A percentile compares a stretch with the other conserved stretches of the same genome.
Evolutionary conservation across 2,329 filamentous ascomycete genomes (phyloP).

Genomic region (Pyrenophora seminiperda): DNA sequence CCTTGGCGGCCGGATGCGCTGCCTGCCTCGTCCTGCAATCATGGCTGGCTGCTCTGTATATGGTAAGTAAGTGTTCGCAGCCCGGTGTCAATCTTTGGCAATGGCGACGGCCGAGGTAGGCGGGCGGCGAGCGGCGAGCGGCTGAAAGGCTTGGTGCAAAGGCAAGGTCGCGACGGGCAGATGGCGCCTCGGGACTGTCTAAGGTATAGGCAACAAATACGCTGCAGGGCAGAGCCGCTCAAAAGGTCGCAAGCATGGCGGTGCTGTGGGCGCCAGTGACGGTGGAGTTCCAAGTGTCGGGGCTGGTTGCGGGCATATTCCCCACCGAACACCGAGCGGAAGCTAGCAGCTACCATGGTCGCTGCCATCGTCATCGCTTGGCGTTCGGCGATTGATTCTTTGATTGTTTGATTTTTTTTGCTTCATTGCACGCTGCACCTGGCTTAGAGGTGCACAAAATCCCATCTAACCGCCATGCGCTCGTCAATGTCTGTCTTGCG

Average conservation of each 20-base stretch:
- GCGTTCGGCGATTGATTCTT: slow-evolving; percentile 15
- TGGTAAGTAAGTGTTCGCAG: background rate
- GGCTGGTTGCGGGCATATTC: slow-evolving; percentile 8
- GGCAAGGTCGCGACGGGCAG: background rate
- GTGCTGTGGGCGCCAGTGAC: slow-evolving; percentile 1
- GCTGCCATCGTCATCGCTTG: slow-evolving; percentile 24
- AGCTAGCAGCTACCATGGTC: too few species aligned
- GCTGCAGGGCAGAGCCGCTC: background rate
- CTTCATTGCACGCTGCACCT: slow-evolving; percentile 10
- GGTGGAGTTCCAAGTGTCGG: background rate
- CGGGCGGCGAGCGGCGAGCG: background rate
- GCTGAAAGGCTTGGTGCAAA: background rate
- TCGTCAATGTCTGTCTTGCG: slow-evolving; percentile 32
- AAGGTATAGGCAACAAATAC: background rate
- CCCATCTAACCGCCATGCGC: slow-evolving; percentile 25
- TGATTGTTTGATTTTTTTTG: slow-evolving; percentile 16
- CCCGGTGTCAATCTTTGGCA: background rate
- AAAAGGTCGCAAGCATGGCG: background rate
- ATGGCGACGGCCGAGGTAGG: slow-evolving; percentile 6
- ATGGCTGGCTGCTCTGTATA: slow-evolving; percentile 42
- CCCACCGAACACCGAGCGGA: slow-evolving; percentile 9
- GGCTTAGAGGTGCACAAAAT: background rate
- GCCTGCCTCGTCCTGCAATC: slow-evolving; percentile 60
- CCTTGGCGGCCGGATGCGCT: slow-evolving; percentile 70
- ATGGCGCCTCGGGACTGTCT: background rate